phyloP scores from a whole-genome alignment of 768 basidiomycete species.

The Rhodotorula sphaerocarpa region DNA sequence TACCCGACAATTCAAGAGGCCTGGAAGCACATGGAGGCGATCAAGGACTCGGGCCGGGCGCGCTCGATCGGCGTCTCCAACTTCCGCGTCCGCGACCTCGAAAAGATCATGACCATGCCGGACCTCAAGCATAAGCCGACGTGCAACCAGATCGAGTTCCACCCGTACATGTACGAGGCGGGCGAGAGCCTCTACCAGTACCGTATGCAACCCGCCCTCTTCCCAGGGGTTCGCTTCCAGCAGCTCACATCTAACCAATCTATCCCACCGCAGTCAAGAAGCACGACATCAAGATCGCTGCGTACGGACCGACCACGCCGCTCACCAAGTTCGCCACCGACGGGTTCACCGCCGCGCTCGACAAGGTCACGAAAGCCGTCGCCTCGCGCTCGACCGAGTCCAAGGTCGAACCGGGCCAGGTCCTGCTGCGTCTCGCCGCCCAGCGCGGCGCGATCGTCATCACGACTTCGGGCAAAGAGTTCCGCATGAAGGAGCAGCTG shows the following conservation, averaged over 20 bases:
- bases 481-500: slow-evolving; percentile 33
- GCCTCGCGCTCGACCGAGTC: background rate
- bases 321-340: slow-evolving; percentile 15
- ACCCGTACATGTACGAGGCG: slow-evolving; percentile 43
- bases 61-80: slow-evolving; percentile 47
- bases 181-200: slow-evolving; percentile 38
- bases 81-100: slow-evolving; percentile 43
- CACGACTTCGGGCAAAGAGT: slow-evolving; percentile 34
- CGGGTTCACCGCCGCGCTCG: slow-evolving; percentile 9
- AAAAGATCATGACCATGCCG: slow-evolving; percentile 41
- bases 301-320: slow-evolving; percentile 26
- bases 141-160: slow-evolving; percentile 46
- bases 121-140: slow-evolving; percentile 41
- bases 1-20: slow-evolving; percentile 20
- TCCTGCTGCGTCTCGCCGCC: slow-evolving; percentile 23
- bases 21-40: slow-evolving; percentile 51
- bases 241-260: no score
- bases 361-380: slow-evolving; percentile 11
- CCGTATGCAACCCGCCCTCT: background rate
- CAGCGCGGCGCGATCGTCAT: slow-evolving; percentile 30
- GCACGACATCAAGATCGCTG: slow-evolving; percentile 21
- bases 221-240: background rate
- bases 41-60: slow-evolving; percentile 49
- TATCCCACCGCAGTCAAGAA: slow-evolving; percentile 10
- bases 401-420: slow-evolving; percentile 26